A percentile compares a stretch with the other conserved stretches of the same genome.
Evolutionary conservation across 1,284 basidiomycete species (phyloP).

Genomic region (Rhizopogon parksii): DNA sequence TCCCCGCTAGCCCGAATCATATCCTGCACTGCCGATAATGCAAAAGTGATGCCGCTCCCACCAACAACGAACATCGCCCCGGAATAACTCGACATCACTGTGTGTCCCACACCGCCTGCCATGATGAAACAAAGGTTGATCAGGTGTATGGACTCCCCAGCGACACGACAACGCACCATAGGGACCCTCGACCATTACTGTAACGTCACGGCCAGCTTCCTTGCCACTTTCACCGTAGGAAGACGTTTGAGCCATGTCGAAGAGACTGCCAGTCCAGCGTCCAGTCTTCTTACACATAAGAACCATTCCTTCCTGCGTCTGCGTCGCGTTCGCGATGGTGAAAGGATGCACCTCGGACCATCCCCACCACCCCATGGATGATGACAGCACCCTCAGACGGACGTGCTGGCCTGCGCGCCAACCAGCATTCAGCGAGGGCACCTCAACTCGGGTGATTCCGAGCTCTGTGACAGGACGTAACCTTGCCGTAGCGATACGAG

Average conservation of each 20-base stretch:
- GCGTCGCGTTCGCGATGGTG: conserved; percentile 56
- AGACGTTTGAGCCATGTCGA: conserved; percentile 45
- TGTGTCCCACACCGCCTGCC: conserved; percentile 56
- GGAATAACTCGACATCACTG: conserved; percentile 58
- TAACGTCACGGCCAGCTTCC: conserved; percentile 35
- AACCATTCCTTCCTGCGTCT: conserved; percentile 48
- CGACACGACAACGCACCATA: conserved; percentile 41
- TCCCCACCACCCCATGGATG: conserved; percentile 50
- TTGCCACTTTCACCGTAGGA: conserved; percentile 37
- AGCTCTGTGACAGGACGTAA: conserved; percentile 54
- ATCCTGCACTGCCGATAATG: conserved; percentile 57
- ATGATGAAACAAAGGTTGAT: neutral
- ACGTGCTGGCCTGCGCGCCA: conserved; percentile 85
- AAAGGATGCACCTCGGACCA: conserved; percentile 72
- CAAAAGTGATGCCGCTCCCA: conserved; percentile 71
- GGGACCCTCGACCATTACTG: conserved; percentile 66
- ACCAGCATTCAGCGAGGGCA: conserved; percentile 59
- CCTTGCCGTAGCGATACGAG: conserved; percentile 52
- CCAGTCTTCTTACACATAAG: conserved; percentile 61
- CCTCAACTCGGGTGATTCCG: conserved; percentile 50
- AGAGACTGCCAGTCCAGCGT: conserved; percentile 57
- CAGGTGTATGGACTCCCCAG: neutral
- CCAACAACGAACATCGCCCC: conserved; percentile 65
- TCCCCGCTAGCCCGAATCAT: conserved; percentile 48
- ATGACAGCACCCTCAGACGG: conserved; percentile 60